Conservation (phyloP, 257 asterid species). For the Apocynum venetum region DNA sequence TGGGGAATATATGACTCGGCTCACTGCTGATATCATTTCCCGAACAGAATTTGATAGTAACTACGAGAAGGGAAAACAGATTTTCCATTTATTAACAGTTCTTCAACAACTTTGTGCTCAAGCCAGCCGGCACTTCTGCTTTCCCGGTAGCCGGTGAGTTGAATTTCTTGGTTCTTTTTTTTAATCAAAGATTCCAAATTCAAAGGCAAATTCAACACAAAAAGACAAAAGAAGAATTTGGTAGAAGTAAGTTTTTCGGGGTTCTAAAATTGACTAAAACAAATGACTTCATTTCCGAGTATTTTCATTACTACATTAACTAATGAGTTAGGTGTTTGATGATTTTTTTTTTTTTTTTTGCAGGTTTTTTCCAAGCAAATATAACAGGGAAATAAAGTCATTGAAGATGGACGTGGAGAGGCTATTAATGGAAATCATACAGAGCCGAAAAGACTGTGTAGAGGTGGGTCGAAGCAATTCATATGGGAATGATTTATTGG, state of each 20-base stretch:
- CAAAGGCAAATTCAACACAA: not conserved
- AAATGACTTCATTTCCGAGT: constrained; percentile 18
- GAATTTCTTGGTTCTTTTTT: not conserved
- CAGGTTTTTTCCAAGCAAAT: constrained; percentile 86
- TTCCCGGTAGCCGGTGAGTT: constrained; percentile 88
- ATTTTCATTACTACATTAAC: not conserved
- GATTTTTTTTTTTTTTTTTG: not conserved
- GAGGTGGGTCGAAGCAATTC: constrained; percentile 73
- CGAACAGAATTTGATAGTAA: constrained; percentile 73
- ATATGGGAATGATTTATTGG: constrained; percentile 74
- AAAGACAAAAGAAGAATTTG: not conserved
- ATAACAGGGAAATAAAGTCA: constrained; percentile 79
- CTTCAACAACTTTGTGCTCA: constrained; percentile 62
- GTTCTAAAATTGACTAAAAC: constrained; percentile 20
- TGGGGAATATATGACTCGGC: constrained; percentile 65
- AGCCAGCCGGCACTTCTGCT: constrained; percentile 60
- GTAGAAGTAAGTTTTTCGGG: not conserved
- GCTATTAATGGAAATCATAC: constrained; percentile 80
- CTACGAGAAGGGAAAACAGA: constrained; percentile 75
- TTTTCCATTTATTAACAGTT: constrained; percentile 51
- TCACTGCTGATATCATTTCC: constrained; percentile 88
- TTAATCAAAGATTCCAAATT: not conserved
- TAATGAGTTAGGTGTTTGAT: not conserved
- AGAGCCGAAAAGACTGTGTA: constrained; percentile 62
- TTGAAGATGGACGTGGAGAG: constrained; percentile 75